A percentile compares a stretch with the other conserved stretches of the same genome.
These are phyloP conservation scores for Malassezia psittaci DNA, from an alignment of 1,284 basidiomycete species.

Conservation along the genomic window DNA sequence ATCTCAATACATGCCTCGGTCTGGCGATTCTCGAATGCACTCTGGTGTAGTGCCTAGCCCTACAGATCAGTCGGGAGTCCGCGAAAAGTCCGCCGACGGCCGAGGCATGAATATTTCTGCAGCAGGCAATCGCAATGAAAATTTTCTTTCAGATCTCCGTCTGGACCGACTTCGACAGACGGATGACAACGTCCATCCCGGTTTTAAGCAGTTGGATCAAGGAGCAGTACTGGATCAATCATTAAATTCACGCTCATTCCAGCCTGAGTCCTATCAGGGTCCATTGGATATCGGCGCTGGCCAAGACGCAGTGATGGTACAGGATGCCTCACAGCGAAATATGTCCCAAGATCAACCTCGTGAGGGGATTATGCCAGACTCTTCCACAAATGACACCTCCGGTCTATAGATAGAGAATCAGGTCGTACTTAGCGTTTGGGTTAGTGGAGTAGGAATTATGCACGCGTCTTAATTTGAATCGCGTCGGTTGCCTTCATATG, in stretches of 20 bases:
- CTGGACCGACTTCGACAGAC: constrained; percentile 17
- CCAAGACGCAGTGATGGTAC: constrained; percentile 4
- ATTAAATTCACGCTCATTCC: constrained; percentile 12
- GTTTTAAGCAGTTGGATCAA: constrained; percentile 17
- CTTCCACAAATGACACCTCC: constrained; percentile 1
- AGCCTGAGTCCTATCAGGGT: constrained; percentile 15
- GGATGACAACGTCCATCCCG: constrained; percentile 13
- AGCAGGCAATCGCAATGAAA: constrained; percentile 3
- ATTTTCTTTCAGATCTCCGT: constrained; percentile 14
- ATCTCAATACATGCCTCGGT: constrained; percentile 3
- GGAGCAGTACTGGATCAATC: constrained; percentile 14
- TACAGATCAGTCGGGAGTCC: not conserved
- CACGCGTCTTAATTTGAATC: not conserved
- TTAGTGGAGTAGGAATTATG: not conserved
- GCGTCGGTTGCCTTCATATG: not conserved
- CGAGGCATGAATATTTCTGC: not conserved
- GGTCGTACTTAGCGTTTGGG: not conserved
- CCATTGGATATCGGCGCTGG: constrained; percentile 1
- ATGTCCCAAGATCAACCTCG: constrained; percentile 2
- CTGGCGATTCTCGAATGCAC: constrained; percentile 9
- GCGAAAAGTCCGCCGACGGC: constrained; percentile 5
- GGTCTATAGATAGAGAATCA: constrained; percentile 1
- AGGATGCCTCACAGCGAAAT: not conserved
- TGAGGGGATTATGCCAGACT: constrained; percentile 6
- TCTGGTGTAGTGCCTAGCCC: not conserved